Conservation (phyloP, 768 basidiomycete species). For the Pholiota molesta region DNA sequence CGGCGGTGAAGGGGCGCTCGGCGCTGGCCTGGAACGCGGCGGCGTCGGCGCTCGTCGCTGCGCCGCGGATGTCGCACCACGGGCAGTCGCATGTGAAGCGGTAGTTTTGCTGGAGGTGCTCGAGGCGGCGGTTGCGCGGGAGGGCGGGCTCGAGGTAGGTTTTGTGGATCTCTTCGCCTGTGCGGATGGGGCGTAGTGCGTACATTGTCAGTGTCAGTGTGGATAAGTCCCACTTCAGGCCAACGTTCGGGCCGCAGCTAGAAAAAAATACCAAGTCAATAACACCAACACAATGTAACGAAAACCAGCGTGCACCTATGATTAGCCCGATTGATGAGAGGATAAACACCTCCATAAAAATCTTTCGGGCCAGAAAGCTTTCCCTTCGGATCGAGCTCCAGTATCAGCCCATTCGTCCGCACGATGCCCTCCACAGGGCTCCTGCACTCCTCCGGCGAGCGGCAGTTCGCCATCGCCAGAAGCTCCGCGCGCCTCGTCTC, state of each 20-base stretch:
- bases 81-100: constrained; percentile 44
- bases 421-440: constrained; percentile 44
- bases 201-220: constrained; percentile 42
- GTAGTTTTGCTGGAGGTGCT: constrained; percentile 39
- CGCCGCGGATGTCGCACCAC: constrained; percentile 33
- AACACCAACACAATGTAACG: no score
- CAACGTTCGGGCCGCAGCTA: constrained; percentile 49
- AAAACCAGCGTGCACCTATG: no score
- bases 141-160: constrained; percentile 46
- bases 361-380: constrained; percentile 22
- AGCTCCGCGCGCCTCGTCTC: constrained; percentile 27
- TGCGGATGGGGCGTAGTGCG: constrained; percentile 39
- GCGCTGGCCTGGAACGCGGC: neutral
- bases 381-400: constrained; percentile 36
- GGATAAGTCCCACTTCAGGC: constrained; percentile 42
- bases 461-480: constrained; percentile 36
- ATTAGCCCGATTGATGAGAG: constrained; percentile 44
- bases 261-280: neutral
- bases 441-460: constrained; percentile 33
- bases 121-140: constrained; percentile 34
- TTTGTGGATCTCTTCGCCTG: constrained; percentile 48
- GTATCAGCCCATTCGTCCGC: constrained; percentile 42
- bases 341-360: constrained; percentile 46
- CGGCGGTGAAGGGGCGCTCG: constrained; percentile 3
- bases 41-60: neutral